Percentiles rank a stretch among this genome's conserved stretches.
These are phyloP conservation scores for Pseudocercospora vitis DNA, from an alignment of 2,329 filamentous ascomycete genomes.

Conservation along the genomic window DNA sequence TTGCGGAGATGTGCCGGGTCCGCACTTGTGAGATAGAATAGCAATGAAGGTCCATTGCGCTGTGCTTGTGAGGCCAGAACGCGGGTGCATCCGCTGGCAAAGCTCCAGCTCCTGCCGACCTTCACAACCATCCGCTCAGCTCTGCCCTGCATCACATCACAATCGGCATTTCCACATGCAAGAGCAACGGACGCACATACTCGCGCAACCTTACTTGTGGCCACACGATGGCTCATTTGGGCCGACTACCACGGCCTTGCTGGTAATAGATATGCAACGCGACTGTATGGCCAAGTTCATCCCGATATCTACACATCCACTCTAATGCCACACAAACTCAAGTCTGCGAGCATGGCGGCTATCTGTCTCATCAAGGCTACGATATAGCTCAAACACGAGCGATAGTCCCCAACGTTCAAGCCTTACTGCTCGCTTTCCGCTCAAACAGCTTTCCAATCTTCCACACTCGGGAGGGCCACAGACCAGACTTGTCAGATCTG, in stretches of 20 bases:
- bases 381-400: constrained; percentile 42
- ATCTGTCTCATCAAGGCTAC: constrained; percentile 52
- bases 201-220: constrained; percentile 26
- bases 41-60: no score
- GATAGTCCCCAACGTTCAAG: constrained; percentile 47
- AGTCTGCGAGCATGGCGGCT: constrained; percentile 50
- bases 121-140: neutral
- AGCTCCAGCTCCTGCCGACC: neutral
- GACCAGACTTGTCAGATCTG: constrained; percentile 57
- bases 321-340: constrained; percentile 1
- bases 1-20: neutral
- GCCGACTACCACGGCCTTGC: constrained; percentile 50
- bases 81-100: neutral
- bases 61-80: no score
- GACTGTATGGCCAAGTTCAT: constrained; percentile 41
- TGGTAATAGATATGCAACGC: constrained; percentile 59
- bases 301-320: neutral
- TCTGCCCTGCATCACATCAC: neutral
- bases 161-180: neutral
- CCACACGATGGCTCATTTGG: constrained; percentile 26
- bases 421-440: constrained; percentile 47
- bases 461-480: constrained; percentile 56
- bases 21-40: neutral
- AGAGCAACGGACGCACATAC: no score
- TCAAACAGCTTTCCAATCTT: constrained; percentile 45